A percentile compares a stretch with the other conserved stretches of the same genome.
Conservation (phyloP, 257 asterid species). For the Solanum sparsipilum region DNA sequence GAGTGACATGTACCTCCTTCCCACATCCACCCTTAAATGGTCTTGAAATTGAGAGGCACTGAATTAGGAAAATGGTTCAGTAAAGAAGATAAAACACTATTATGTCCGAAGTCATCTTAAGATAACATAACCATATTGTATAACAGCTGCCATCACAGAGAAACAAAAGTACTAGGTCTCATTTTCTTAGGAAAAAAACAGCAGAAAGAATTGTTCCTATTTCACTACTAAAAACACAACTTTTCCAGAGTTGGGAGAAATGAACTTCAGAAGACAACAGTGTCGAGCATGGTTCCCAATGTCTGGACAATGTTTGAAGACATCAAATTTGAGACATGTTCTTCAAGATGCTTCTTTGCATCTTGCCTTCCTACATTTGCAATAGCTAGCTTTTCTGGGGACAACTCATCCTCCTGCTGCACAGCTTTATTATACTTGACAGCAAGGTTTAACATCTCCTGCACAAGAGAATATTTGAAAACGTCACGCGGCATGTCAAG, state of each 20-base stretch:
- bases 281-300: conserved; percentile 86
- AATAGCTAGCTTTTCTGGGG: conserved; percentile 86
- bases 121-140: not conserved
- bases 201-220: not conserved
- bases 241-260: not conserved
- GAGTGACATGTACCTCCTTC: not conserved
- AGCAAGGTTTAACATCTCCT: conserved; percentile 88
- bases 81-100: not conserved
- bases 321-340: conserved; percentile 88
- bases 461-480: conserved; percentile 12
- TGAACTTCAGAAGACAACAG: conserved; percentile 61
- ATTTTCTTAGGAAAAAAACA: not conserved
- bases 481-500: not conserved
- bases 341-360: conserved; percentile 96
- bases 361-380: conserved; percentile 97
- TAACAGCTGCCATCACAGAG: not conserved
- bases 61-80: not conserved
- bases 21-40: not conserved
- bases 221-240: not conserved
- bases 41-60: not conserved
- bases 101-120: not conserved
- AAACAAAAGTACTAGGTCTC: not conserved
- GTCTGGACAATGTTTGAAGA: conserved; percentile 92
- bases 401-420: conserved; percentile 88
- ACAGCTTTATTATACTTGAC: conserved; percentile 90